Conservation (phyloP, 345 rosid species). For the Nasturtium officinale region DNA sequence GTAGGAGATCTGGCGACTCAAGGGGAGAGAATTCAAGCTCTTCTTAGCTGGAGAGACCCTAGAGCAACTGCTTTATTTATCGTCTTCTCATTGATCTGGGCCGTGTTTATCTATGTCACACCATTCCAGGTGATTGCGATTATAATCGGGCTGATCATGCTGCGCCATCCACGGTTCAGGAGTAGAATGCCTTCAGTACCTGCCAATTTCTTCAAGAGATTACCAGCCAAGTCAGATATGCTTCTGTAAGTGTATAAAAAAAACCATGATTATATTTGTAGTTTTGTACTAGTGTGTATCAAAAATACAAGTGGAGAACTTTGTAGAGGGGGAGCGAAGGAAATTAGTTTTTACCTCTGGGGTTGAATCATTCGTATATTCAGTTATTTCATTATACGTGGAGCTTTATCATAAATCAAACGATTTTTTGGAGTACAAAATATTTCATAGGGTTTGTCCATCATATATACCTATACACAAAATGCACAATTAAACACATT, state of each 20-base stretch:
- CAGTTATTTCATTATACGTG: conserved; percentile 19
- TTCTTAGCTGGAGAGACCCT: conserved; percentile 97
- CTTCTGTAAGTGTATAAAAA: conserved; percentile 53
- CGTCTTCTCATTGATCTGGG: conserved; percentile 71
- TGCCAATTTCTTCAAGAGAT: conserved; percentile 92
- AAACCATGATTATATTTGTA: conserved; percentile 25
- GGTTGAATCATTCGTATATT: conserved; percentile 3
- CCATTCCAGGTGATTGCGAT: conserved; percentile 88
- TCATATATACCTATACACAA: conserved; percentile 13
- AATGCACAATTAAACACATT: conserved; percentile 24
- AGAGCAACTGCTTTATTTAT: conserved; percentile 85
- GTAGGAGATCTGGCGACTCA: conserved; percentile 89
- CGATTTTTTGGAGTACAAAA: conserved; percentile 18
- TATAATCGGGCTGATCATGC: conserved; percentile 67
- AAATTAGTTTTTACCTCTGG: conserved; percentile 38
- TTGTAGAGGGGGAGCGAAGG: conserved; percentile 34
- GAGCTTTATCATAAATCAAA: conserved; percentile 1
- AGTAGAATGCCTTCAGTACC: conserved; percentile 86
- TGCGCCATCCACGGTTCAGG: conserved; percentile 94
- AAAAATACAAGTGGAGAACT: conserved; percentile 27
- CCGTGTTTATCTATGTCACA: conserved; percentile 74
- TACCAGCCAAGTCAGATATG: conserved; percentile 89
- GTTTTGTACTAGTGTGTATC: conserved; percentile 32
- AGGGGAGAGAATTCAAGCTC: conserved; percentile 81
- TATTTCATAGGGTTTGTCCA: neutral